These are phyloP conservation scores for Blakeslea trispora DNA, from an alignment of 371 early-diverging fungal species.

Conservation along the genomic window DNA sequence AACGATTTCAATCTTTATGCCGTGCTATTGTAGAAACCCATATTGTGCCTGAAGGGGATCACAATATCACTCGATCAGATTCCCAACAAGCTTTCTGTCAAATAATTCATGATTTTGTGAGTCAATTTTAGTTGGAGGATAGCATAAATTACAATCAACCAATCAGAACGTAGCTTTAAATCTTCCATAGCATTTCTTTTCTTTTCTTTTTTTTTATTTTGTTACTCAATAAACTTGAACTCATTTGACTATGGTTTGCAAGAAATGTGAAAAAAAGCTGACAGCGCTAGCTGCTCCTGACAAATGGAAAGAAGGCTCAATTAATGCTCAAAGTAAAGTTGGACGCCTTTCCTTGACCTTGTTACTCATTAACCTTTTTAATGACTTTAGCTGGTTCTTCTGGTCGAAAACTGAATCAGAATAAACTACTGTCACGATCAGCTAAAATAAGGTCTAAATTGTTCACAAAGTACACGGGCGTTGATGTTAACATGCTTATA, in stretches of 20 bases:
- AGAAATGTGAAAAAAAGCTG: constrained; percentile 73
- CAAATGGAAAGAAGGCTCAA: constrained; percentile 76
- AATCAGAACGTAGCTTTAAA: background rate
- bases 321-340: constrained; percentile 56
- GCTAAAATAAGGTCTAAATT: constrained; percentile 59
- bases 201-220: constrained; percentile 4
- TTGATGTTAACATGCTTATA: background rate
- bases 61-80: constrained; percentile 33
- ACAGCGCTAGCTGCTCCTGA: constrained; percentile 63
- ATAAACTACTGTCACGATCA: constrained; percentile 67
- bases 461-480: too few species aligned
- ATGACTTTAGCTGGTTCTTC: constrained; percentile 39
- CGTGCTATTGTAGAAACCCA: constrained; percentile 39
- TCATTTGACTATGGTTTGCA: constrained; percentile 55
- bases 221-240: background rate
- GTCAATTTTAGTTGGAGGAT: background rate
- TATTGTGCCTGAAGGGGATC: constrained; percentile 47
- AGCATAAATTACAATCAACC: background rate
- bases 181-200: too few species aligned
- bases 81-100: constrained; percentile 29
- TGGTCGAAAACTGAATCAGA: constrained; percentile 67
- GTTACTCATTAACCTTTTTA: too few species aligned
- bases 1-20: constrained; percentile 34
- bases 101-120: constrained; percentile 15
- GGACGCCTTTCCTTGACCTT: constrained; percentile 14